Conservation (phyloP, 176 grass and related monocot species). For the Eragrostis nindensis region DNA sequence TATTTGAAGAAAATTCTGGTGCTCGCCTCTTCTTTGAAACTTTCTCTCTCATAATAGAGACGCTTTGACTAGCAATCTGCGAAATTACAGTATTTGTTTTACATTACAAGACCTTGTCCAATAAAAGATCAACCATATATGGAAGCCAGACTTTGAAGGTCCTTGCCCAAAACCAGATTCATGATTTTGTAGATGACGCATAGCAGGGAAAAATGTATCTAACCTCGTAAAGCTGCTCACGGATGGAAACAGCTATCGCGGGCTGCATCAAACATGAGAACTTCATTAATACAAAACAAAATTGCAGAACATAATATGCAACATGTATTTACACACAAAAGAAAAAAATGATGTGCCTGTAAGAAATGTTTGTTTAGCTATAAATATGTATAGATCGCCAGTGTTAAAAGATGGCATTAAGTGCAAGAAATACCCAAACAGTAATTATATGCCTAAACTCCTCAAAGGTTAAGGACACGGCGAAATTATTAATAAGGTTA, state of each 20-base stretch:
- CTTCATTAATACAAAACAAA: slow-evolving; percentile 31
- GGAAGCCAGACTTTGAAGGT: neutral
- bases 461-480: neutral
- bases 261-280: slow-evolving; percentile 55
- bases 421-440: slow-evolving; percentile 5
- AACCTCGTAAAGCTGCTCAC: slow-evolving; percentile 98
- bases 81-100: neutral
- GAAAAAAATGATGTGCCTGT: neutral
- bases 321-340: neutral
- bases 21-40: slow-evolving; percentile 83
- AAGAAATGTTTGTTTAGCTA: neutral
- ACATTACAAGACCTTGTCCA: neutral
- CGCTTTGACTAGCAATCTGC: slow-evolving; percentile 86
- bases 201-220: slow-evolving; percentile 41
- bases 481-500: neutral
- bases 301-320: neutral
- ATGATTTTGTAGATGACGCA: neutral
- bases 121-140: neutral
- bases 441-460: neutral
- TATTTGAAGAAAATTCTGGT: slow-evolving; percentile 72
- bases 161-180: neutral
- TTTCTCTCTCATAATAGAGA: slow-evolving; percentile 91
- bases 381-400: neutral
- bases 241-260: slow-evolving; percentile 88
- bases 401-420: neutral